Evolutionary conservation across 192 early-diverging fungal species (phyloP).

Genomic region (Phlyctochytrium planicorne): DNA sequence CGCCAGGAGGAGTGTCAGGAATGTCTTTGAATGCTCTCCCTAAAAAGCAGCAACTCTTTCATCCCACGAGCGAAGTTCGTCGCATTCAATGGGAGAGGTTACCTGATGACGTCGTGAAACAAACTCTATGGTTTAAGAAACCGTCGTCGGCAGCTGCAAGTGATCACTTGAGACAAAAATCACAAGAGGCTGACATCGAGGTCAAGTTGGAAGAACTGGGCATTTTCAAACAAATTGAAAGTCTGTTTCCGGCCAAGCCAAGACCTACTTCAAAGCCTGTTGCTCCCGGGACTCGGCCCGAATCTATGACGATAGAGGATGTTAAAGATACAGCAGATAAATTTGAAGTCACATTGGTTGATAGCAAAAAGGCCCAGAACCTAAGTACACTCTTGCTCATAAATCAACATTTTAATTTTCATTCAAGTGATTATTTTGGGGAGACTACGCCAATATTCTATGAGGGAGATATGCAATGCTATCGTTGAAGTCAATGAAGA

Average conservation of each 20-base stretch:
- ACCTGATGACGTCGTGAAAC: conserved; percentile 30
- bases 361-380: conserved; percentile 47
- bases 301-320: no score
- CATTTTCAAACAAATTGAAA: conserved; percentile 38
- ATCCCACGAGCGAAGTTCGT: conserved; percentile 34
- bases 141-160: conserved; percentile 7
- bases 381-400: conserved; percentile 31
- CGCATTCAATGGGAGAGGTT: conserved; percentile 45
- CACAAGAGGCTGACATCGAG: conserved; percentile 28
- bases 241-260: conserved; percentile 33
- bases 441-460: conserved; percentile 23
- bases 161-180: neutral
- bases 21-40: conserved; percentile 8
- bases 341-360: conserved; percentile 36
- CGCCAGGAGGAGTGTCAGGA: no score
- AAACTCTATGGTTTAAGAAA: conserved; percentile 37
- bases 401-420: neutral
- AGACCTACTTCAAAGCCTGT: no score
- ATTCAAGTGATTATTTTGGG: conserved; percentile 41
- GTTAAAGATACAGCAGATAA: no score
- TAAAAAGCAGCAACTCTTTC: conserved; percentile 37
- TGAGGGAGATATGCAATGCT: conserved; percentile 26
- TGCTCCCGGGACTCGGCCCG: no score
- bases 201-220: conserved; percentile 32
- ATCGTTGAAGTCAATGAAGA: conserved; percentile 22